Conservation (phyloP, 176 grass and related monocot genomes). For the Typha latifolia region DNA sequence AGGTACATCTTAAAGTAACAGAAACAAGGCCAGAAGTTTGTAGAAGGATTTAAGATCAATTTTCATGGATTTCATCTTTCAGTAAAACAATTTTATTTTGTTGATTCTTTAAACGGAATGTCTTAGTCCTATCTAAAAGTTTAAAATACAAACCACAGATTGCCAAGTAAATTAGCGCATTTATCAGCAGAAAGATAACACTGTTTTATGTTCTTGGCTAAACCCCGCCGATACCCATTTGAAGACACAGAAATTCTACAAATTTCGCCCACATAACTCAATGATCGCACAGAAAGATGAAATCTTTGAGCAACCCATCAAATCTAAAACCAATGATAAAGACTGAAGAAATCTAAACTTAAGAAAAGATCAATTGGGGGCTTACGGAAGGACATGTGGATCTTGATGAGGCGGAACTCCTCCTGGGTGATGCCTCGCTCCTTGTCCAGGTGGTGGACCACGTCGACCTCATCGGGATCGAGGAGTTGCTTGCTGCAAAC, state of each 20-base stretch:
- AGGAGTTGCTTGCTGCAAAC: slow-evolving; percentile 71
- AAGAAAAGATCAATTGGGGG: neutral
- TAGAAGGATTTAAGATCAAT: neutral
- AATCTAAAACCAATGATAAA: neutral
- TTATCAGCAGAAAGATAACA: no score
- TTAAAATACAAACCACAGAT: no score
- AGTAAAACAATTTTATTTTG: neutral
- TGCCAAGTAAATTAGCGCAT: no score
- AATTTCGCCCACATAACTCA: neutral
- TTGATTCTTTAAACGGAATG: no score
- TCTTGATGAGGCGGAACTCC: slow-evolving; percentile 87
- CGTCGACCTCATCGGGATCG: slow-evolving; percentile 70
- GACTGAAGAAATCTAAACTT: neutral
- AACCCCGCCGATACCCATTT: no score
- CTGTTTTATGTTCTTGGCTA: no score
- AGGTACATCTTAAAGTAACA: slow-evolving; percentile 5
- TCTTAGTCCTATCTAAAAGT: no score
- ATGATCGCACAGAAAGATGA: neutral
- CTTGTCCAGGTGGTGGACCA: slow-evolving; percentile 56
- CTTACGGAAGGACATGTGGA: slow-evolving; percentile 89
- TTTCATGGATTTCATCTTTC: neutral
- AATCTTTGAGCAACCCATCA: neutral
- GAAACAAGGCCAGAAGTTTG: neutral
- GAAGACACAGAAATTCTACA: no score
- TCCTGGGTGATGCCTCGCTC: slow-evolving; percentile 80